Base-by-base conservation (phyloP, 1,284 basidiomycete genomes). In the Apiotrichum brassicae region DNA sequence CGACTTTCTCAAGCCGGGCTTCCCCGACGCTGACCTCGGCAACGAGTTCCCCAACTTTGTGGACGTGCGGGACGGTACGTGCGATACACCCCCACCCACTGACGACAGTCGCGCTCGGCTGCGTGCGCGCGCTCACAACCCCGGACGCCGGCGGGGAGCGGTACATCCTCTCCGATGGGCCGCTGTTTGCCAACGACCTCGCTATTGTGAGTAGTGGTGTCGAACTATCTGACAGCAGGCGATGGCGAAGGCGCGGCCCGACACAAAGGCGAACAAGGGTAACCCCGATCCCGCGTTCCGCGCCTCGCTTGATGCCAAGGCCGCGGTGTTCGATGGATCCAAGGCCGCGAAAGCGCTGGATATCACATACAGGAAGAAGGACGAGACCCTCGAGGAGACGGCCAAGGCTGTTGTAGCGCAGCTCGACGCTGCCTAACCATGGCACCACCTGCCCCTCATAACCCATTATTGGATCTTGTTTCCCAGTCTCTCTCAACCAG, bases 111-210 rank as follows among this genome's bases (percentile, higher is more conserved):
- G 48, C 48, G 16, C 9, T 26, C 20, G 53, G 42, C 0, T 26
- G 24, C 2, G 53, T 47, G 14, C 12, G 12, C 9, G 44, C 48
- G 13, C 25, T 54, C 22, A n/a, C 16, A 7, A 35, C 24, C 3
- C 36, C 35, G 6, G 36, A 38, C 7, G 84, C 83, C 0, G 78
- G 76, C 2, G 81, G 79, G 0, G 71, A 86, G 56, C 75, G 85
- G 0, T 80, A 82, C 62, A 76, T 83, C 58, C 53, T 78, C 41
- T 67, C 65, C 28, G 68, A 60, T 4, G 78, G 71, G 35, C 54
- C 65, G 8, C 60, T 65, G 42, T 51, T 51, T 34, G 64, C 59
- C 13, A 65, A 71, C 48, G 68, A 68, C 41, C 53, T 49, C 43
- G 51, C 48, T 23, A 56, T 62, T 37, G 59, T 38, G 34, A 16